These are phyloP conservation scores for Anisodus acutangulus DNA, from an alignment of 257 asterid genomes.

Conservation along the genomic window DNA sequence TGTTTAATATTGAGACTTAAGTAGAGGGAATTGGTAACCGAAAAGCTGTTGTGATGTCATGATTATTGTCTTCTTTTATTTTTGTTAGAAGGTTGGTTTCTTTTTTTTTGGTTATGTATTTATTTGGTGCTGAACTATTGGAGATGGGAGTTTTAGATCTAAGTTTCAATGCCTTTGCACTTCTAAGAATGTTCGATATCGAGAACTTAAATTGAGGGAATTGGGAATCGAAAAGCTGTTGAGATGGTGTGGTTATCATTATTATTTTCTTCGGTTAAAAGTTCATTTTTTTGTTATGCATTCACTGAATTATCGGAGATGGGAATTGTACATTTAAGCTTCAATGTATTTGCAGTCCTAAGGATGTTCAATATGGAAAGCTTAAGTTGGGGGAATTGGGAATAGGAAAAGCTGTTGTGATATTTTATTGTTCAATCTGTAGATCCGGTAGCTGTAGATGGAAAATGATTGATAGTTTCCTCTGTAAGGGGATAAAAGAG, in stretches of 20 bases:
- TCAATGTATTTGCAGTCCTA: neutral
- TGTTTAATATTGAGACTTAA: neutral
- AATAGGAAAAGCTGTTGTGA: neutral
- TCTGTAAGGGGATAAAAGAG: neutral
- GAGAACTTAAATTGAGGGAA: neutral
- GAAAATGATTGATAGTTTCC: neutral
- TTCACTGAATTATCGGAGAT: neutral
- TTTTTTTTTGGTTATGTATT: too few relatives aligned
- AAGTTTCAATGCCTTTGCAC: neutral
- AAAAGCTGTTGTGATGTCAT: neutral
- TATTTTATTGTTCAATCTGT: neutral
- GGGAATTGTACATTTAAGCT: neutral
- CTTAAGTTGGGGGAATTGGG: neutral
- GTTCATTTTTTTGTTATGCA: neutral
- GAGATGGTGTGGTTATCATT: constrained; percentile 7
- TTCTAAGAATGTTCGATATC: neutral
- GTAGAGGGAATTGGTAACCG: neutral
- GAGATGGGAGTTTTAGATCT: neutral
- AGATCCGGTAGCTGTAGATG: constrained; percentile 5
- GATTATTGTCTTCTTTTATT: too few relatives aligned
- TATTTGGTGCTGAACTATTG: neutral
- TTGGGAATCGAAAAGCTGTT: neutral
- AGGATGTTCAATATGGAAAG: neutral
- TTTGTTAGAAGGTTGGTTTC: too few relatives aligned
- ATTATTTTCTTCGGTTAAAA: neutral